Evolutionary conservation across 805 yeast species (phyloP), one percentile per base, ranked within the genome.

Genomic region (Ogataea zsoltii): DNA sequence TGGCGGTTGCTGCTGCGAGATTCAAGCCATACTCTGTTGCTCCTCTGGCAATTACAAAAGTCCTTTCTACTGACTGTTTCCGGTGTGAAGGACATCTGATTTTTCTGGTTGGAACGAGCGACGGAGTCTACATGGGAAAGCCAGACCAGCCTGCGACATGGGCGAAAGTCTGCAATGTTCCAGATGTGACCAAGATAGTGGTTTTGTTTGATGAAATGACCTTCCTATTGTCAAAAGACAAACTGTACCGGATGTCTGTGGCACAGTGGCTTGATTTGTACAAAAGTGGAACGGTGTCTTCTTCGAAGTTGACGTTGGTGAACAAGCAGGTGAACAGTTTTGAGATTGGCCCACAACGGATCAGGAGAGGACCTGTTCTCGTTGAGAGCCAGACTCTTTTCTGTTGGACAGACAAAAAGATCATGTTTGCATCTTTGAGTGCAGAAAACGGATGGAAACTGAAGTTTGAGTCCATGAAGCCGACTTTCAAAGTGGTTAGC

Each of bases 331-430:
- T 82, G 0, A 65, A 76, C 2, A 82, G 76, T 51, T 90, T 87
- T 65, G 77, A 76, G 38, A 68, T 85, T 48, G 96, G 94, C 0
- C 76, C 72, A 25, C 88, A 90, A 59, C 74, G 81, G 81, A 79
- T 62, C 72, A 79, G 50, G 78, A 71, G 33, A 72, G 79, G 74
- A 63, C 83, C 45, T 78, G 75, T 56, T 77, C 81, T 65, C 79
- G 77, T 57, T 73, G 68, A 66, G 80, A 72, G 62, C 73, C 69
- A 43, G 65, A 71, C 56, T 65, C 62, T 41, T 54, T 63, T 83
- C 79, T 72, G 84, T 78, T 46, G 75, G 77, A 59, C 71, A 69
- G 48, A 83, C 81, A 19, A 73, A 34, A 48, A 77, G 71, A 40
- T 70, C 57, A 18, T 70, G 68, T 61, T 70, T 45, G 38, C 60